A percentile compares a stretch with the other conserved stretches of the same genome.
Evolutionary conservation across 1,139 yeast genomes (phyloP).

Genomic region (Lodderomyces elongisporus): DNA sequence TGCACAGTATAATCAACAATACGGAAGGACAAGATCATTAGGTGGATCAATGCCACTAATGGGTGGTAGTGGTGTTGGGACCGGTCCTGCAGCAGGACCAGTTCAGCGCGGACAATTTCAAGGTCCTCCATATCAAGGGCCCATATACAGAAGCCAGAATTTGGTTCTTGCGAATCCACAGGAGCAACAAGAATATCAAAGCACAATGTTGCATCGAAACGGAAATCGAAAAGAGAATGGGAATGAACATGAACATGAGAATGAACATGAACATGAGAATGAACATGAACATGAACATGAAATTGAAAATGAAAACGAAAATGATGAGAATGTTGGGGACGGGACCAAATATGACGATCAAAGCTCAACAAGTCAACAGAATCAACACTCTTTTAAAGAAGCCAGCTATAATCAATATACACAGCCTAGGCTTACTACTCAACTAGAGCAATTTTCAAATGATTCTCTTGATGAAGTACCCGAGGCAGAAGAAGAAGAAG

Average conservation of each 20-base stretch:
- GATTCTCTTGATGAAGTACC: constrained; percentile 39
- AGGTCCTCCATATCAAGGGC: constrained; percentile 4
- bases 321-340: too few relatives aligned
- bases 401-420: constrained; percentile 10
- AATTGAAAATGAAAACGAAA: too few relatives aligned
- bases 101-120: too few relatives aligned
- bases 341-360: too few relatives aligned
- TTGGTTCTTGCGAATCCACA: constrained; percentile 10
- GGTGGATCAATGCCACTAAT: constrained; percentile 4
- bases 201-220: too few relatives aligned
- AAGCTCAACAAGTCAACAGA: too few relatives aligned
- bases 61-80: background rate
- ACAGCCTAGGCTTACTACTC: background rate
- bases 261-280: too few relatives aligned
- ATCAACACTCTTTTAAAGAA: too few relatives aligned
- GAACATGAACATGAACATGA: too few relatives aligned
- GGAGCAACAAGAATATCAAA: constrained; percentile 7
- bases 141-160: constrained; percentile 10
- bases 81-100: background rate
- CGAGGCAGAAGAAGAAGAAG: constrained; percentile 38
- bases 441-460: background rate
- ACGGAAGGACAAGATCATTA: constrained; percentile 12
- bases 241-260: too few relatives aligned
- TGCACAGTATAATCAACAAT: too few relatives aligned
- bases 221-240: too few relatives aligned